A percentile compares a stretch with the other conserved stretches of the same genome.
phyloP scores from a whole-genome alignment of 345 rosid species.

The Salix caprea region DNA sequence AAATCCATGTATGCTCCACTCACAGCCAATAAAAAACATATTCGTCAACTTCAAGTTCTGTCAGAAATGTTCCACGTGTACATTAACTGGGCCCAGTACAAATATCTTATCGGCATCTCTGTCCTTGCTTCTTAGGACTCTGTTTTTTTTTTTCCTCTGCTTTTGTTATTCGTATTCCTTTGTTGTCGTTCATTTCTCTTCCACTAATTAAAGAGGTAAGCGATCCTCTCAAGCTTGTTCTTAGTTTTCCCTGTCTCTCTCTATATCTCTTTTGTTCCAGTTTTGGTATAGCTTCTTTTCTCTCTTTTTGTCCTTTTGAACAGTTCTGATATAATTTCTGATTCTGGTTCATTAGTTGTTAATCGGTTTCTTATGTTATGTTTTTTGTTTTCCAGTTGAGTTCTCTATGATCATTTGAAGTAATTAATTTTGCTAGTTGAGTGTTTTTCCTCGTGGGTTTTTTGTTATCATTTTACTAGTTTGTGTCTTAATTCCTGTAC shows the following conservation, averaged over 20 bases:
- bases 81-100: constrained; percentile 5
- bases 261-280: neutral
- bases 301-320: neutral
- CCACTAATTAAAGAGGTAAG: constrained; percentile 14
- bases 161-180: neutral
- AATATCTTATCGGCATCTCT: constrained; percentile 27
- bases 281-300: neutral
- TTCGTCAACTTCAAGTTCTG: constrained; percentile 1
- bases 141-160: neutral
- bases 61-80: constrained; percentile 16
- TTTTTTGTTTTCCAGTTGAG: neutral
- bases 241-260: neutral
- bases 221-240: constrained; percentile 9
- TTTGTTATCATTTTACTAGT: neutral
- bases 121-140: neutral
- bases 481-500: neutral
- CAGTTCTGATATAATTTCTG: neutral
- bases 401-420: neutral
- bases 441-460: neutral
- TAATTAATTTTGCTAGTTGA: neutral
- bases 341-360: neutral
- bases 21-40: neutral
- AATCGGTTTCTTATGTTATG: neutral
- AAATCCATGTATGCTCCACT: constrained; percentile 1
- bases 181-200: neutral